Conservation (phyloP, 1,284 basidiomycete species). For the Waitea zeae region DNA sequence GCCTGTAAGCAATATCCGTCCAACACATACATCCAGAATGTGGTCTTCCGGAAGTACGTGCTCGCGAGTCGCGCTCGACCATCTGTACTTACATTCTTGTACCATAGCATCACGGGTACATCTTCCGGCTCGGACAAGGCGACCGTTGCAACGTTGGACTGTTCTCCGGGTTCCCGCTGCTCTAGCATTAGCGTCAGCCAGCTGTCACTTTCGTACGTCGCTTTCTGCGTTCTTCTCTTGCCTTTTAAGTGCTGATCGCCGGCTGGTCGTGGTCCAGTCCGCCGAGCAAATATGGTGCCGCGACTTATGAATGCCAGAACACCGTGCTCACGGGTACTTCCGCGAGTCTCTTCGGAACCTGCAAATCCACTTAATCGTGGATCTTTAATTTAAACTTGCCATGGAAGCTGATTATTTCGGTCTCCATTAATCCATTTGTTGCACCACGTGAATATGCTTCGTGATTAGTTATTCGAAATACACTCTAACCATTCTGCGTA, state of each 20-base stretch:
- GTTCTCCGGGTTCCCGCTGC: slow-evolving; percentile 33
- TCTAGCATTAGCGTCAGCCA: slow-evolving; percentile 30
- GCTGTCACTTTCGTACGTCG: slow-evolving; percentile 18
- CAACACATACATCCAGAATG: slow-evolving; percentile 25
- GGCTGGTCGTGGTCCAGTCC: slow-evolving; percentile 8
- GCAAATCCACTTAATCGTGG: slow-evolving; percentile 9
- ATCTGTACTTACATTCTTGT: not conserved
- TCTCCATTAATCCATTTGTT: too few relatives aligned
- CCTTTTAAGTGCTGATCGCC: not conserved
- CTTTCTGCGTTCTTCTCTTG: not conserved
- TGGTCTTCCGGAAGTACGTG: slow-evolving; percentile 28
- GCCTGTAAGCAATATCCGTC: slow-evolving; percentile 17
- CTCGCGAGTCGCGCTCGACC: not conserved
- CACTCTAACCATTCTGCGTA: too few relatives aligned
- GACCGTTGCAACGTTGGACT: slow-evolving; percentile 35
- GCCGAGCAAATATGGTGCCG: slow-evolving; percentile 12
- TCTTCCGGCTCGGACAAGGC: slow-evolving; percentile 25
- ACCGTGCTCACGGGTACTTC: slow-evolving; percentile 14
- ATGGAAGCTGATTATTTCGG: too few relatives aligned
- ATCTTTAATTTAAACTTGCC: too few relatives aligned
- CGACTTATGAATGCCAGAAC: slow-evolving; percentile 17
- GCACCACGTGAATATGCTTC: too few relatives aligned
- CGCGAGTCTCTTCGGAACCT: slow-evolving; percentile 15
- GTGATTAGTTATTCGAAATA: too few relatives aligned
- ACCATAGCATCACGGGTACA: slow-evolving; percentile 32